Evolutionary conservation across 2,329 filamentous ascomycete genomes (phyloP).

Genomic region (Chaetomiaceae sp.): DNA sequence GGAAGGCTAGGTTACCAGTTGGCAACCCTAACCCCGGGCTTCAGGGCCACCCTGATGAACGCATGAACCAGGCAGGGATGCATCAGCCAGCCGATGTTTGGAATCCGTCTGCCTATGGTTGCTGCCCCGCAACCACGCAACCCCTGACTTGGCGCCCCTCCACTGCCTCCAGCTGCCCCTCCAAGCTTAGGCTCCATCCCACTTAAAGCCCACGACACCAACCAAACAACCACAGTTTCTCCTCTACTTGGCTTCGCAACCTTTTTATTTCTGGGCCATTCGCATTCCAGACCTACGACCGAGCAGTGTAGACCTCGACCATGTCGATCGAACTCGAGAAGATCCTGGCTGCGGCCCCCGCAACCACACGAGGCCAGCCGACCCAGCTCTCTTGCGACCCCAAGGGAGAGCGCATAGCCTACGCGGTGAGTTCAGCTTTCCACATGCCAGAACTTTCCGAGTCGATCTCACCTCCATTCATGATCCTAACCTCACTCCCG

Average conservation of each 20-base stretch:
- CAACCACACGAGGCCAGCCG: constrained; percentile 77
- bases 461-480: neutral
- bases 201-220: neutral
- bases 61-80: constrained; percentile 21
- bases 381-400: constrained; percentile 83
- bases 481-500: neutral
- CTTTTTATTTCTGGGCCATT: neutral
- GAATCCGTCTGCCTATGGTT: constrained; percentile 20
- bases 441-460: neutral
- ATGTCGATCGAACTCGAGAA: constrained; percentile 56
- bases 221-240: neutral
- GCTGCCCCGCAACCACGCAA: constrained; percentile 27
- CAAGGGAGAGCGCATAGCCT: constrained; percentile 88
- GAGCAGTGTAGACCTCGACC: neutral
- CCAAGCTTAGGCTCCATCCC: constrained; percentile 11
- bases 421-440: constrained; percentile 64
- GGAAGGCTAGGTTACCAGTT: no score
- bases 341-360: constrained; percentile 81
- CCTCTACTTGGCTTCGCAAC: neutral
- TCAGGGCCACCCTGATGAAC: neutral
- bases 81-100: constrained; percentile 23
- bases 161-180: constrained; percentile 5
- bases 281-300: neutral
- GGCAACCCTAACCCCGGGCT: no score
- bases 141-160: constrained; percentile 18